These are phyloP conservation scores for Capsicum rhomboideum DNA, from an alignment of 257 asterid species.

Conservation along the genomic window DNA sequence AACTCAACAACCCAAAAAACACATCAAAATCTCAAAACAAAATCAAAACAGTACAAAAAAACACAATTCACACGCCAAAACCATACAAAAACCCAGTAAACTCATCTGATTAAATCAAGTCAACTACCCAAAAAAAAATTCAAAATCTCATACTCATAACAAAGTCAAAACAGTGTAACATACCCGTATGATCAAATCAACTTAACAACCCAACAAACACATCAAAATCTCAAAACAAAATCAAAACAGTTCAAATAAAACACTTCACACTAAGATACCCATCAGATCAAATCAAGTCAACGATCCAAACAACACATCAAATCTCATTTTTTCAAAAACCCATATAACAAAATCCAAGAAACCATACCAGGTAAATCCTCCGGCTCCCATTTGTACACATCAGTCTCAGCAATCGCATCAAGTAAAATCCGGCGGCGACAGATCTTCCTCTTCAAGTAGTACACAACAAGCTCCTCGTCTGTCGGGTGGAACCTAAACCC, in stretches of 20 bases:
- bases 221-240: too few species aligned
- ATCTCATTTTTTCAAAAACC: background rate
- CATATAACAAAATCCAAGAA: background rate
- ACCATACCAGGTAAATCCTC: slow-evolving; percentile 76
- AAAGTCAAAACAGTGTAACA: too few species aligned
- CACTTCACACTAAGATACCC: background rate
- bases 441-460: slow-evolving; percentile 70
- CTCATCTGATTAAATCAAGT: background rate
- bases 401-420: slow-evolving; percentile 60
- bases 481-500: slow-evolving; percentile 95
- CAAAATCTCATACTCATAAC: too few species aligned
- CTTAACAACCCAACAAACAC: too few species aligned
- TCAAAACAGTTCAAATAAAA: too few species aligned
- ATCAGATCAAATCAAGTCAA: slow-evolving; percentile 4
- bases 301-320: background rate
- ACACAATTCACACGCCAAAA: too few species aligned
- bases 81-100: background rate
- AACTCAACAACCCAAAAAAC: too few species aligned
- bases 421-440: slow-evolving; percentile 36
- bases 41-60: too few species aligned
- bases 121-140: background rate
- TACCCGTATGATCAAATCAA: too few species aligned
- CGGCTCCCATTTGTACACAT: slow-evolving; percentile 84
- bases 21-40: too few species aligned
- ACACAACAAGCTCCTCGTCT: slow-evolving; percentile 77